Evolutionary conservation across 2,329 filamentous ascomycete species (phyloP), one percentile per base, ranked within the genome.

Genomic region (Aspergillus nomiae): DNA sequence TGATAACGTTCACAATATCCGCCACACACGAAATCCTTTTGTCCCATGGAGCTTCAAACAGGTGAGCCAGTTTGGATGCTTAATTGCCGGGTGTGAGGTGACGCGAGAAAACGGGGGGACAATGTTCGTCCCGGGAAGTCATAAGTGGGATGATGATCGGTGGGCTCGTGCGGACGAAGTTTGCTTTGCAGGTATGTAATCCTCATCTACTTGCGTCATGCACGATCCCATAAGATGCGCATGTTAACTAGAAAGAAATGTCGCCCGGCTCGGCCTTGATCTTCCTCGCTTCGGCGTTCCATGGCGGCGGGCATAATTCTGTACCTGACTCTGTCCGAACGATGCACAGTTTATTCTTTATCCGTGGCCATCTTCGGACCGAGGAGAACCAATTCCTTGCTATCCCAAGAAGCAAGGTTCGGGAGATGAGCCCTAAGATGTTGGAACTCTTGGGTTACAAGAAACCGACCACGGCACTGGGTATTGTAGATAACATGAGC

Each of bases 351-450:
- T 50, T 76, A 6, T 76, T 77, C 63, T 76, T 77, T 46, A 58
- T 71, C 10, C 67, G 69, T 4, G 75, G 75, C 0, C 69, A 63
- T 43, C 55, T 75, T 9, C 69, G 75, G 12, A 70, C 71, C 9
- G 74, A 77, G 60, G 75, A 77, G 58, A 77, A 77, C 59, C 75
- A 77, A 60, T 75, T 76, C 43, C 58, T 77, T 4, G 70, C 72
- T 3, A 67, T 76, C 10, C 73, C 75, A 2, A 54, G 70, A 5
- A 75, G 73, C 46, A 73, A 71, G 48, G 71, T 71, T 10, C 64
- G 71, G 0, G 58, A 56, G 10, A 78, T 78, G 75, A 76, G 69
- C 56, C 66, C 69, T 3, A 70, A 73, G 48, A 76, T 78, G 74
- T 63, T 73, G 43, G 62, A 62, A 6, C 60, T 78, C 9, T 66